A percentile compares a stretch with the other conserved stretches of the same genome.
Conservation (phyloP, 495 filamentous ascomycete genomes). For the Bacidia gigantensis region DNA sequence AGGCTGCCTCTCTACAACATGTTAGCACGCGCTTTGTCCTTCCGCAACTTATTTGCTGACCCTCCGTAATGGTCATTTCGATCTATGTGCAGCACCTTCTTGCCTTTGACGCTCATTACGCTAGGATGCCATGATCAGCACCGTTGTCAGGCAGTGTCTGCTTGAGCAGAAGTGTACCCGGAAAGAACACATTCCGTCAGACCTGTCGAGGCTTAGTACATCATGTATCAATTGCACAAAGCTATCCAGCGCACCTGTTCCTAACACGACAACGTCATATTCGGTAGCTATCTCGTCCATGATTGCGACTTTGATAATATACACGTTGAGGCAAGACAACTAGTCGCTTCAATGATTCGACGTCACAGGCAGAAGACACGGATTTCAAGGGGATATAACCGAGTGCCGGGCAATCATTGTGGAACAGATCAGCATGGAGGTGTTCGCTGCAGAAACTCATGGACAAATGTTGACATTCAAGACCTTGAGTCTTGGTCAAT, state of each 20-base stretch:
- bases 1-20: constrained; percentile 67
- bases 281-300: constrained; percentile 96
- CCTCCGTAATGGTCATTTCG: constrained; percentile 98
- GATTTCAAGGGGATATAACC: too few species aligned
- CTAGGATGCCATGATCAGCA: constrained; percentile 27
- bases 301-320: constrained; percentile 15
- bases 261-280: constrained; percentile 97
- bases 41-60: constrained; percentile 37
- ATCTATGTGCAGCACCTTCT: constrained; percentile 98
- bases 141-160: too few species aligned
- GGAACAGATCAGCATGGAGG: too few species aligned
- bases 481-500: too few species aligned
- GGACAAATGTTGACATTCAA: too few species aligned
- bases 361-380: too few species aligned
- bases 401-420: too few species aligned
- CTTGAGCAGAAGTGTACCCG: constrained; percentile 49
- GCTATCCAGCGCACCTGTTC: constrained; percentile 69
- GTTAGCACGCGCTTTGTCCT: constrained; percentile 22
- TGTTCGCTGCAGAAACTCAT: too few species aligned
- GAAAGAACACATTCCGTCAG: constrained; percentile 98
- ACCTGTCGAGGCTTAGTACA: constrained; percentile 42
- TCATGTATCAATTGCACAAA: background rate
- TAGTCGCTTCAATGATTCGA: too few species aligned
- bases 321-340: too few species aligned
- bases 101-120: constrained; percentile 95